phyloP scores from a whole-genome alignment of 371 early-diverging fungal genomes.

The Dinochytrium kinnereticum region DNA sequence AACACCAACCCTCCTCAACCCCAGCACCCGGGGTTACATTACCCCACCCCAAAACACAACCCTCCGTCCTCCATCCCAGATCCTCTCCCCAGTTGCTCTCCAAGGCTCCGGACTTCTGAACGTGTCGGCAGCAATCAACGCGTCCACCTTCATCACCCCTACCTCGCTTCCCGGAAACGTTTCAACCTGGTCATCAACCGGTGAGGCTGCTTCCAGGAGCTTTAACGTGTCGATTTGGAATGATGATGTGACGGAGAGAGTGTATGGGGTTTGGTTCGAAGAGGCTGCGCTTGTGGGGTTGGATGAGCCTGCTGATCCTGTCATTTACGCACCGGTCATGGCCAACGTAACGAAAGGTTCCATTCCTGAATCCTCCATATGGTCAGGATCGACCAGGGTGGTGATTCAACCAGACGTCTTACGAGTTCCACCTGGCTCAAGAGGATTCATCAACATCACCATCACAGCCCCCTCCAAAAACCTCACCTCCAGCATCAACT shows the following conservation, averaged over 20 bases:
- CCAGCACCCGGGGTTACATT: conserved; percentile 42
- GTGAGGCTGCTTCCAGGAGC: background rate
- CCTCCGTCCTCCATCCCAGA: background rate
- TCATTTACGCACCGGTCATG: background rate
- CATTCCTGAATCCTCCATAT: background rate
- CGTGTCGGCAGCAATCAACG: conserved; percentile 59
- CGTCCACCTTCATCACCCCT: background rate
- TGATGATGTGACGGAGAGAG: background rate
- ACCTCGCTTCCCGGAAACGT: conserved; percentile 1
- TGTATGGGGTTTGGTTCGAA: background rate
- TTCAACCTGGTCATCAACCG: conserved; percentile 4
- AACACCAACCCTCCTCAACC: conserved; percentile 45
- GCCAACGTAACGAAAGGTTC: background rate
- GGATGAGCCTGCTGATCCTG: conserved; percentile 20
- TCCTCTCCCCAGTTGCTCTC: conserved; percentile 50
- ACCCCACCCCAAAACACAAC: background rate
- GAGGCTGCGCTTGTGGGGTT: conserved; percentile 14
- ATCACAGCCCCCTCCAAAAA: background rate
- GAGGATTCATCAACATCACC: background rate
- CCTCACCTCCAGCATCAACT: background rate
- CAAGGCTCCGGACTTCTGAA: conserved; percentile 80
- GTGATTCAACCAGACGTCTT: background rate
- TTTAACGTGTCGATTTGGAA: conserved; percentile 9
- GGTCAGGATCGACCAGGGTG: background rate
- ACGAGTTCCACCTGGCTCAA: conserved; percentile 1